Percentiles rank a stretch among this genome's conserved stretches.
phyloP scores from a whole-genome alignment of 768 basidiomycete species.

The Saitozyma podzolica region DNA sequence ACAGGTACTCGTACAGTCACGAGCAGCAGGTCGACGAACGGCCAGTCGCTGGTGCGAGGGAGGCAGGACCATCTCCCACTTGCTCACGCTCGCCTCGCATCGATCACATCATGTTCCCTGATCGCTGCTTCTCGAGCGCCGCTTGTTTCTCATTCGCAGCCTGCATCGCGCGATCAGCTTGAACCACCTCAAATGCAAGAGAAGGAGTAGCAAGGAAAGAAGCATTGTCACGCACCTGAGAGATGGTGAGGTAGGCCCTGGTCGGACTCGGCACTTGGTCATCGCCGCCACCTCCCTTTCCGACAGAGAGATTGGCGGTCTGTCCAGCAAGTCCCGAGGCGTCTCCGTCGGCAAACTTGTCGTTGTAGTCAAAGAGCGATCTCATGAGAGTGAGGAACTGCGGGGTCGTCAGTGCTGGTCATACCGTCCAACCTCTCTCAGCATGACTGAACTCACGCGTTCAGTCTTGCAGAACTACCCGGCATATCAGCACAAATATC shows the following conservation, averaged over 20 bases:
- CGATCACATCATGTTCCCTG: too few species aligned
- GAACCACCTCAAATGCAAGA: background rate
- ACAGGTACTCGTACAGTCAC: too few species aligned
- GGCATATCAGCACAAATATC: background rate
- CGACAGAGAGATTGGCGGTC: slow-evolving; percentile 1
- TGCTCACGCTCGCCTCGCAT: too few species aligned
- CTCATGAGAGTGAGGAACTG: slow-evolving; percentile 48
- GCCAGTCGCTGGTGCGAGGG: too few species aligned
- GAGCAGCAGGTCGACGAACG: too few species aligned
- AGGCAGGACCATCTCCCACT: too few species aligned
- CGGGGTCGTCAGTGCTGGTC: background rate
- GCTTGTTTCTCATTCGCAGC: slow-evolving; percentile 50
- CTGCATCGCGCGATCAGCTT: slow-evolving; percentile 15
- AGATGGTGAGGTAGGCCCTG: slow-evolving; percentile 52
- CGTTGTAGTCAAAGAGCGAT: slow-evolving; percentile 39
- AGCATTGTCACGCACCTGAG: slow-evolving; percentile 38
- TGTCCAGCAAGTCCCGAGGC: slow-evolving; percentile 18
- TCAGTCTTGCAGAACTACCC: slow-evolving; percentile 51
- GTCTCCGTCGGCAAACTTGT: slow-evolving; percentile 26
- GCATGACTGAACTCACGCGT: slow-evolving; percentile 24
- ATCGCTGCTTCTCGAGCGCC: slow-evolving; percentile 13
- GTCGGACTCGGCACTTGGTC: slow-evolving; percentile 33
- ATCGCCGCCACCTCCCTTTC: slow-evolving; percentile 15
- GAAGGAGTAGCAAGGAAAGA: background rate
- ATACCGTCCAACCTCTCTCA: too few species aligned